These are phyloP conservation scores for Candida suzukii DNA, from an alignment of 805 yeast species.

Conservation along the genomic window DNA sequence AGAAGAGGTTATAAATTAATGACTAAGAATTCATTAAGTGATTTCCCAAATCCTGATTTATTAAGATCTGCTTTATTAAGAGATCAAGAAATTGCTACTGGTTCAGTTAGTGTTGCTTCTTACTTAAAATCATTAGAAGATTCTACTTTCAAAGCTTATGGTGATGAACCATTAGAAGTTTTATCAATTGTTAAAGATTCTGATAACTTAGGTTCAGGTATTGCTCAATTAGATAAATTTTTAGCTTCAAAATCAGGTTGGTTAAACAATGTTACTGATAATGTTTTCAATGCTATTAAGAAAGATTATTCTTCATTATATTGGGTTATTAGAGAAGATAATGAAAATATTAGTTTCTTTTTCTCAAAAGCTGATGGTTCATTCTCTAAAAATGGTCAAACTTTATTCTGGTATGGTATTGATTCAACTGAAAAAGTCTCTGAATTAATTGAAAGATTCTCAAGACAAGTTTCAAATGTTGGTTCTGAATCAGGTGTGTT, in stretches of 20 bases:
- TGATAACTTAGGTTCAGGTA: constrained; percentile 20
- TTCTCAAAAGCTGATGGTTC: constrained; percentile 93
- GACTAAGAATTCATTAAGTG: constrained; percentile 60
- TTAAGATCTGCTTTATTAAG: constrained; percentile 70
- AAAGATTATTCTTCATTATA: constrained; percentile 68
- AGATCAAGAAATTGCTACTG: constrained; percentile 68
- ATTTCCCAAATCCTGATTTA: constrained; percentile 67
- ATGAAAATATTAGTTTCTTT: constrained; percentile 85
- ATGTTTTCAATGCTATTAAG: constrained; percentile 75
- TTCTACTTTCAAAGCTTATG: constrained; percentile 64
- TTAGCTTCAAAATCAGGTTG: constrained; percentile 86
- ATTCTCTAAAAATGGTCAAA: constrained; percentile 79
- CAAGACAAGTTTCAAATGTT: constrained; percentile 36
- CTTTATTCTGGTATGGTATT: constrained; percentile 93
- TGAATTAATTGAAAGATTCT: constrained; percentile 53
- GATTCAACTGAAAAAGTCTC: constrained; percentile 54
- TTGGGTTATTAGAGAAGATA: constrained; percentile 90
- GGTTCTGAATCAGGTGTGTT: constrained; percentile 49
- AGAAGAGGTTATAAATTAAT: constrained; percentile 92
- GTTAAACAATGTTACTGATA: constrained; percentile 96
- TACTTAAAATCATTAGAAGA: constrained; percentile 69
- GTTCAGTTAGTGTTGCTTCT: constrained; percentile 69
- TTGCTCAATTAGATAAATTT: constrained; percentile 78
- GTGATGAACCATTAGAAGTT: constrained; percentile 95
- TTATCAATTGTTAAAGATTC: constrained; percentile 68